These are phyloP conservation scores for Effrenium voratum DNA, from an alignment of 73 alveolate genomes.

Conservation along the genomic window DNA sequence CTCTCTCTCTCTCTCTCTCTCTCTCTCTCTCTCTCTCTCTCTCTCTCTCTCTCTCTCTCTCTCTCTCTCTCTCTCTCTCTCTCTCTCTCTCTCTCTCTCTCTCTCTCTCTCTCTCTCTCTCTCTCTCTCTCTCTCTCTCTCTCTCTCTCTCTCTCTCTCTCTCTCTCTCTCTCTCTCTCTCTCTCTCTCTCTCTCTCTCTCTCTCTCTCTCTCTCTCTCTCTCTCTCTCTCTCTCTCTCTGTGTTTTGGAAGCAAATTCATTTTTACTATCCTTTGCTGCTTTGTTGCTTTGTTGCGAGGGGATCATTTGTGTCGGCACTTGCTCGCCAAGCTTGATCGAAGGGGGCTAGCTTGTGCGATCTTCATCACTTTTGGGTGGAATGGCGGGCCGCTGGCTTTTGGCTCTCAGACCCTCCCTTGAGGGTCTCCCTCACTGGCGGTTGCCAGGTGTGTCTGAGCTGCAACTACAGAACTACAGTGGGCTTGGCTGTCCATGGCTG, in stretches of 20 bases:
- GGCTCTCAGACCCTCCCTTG: background rate
- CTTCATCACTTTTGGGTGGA: background rate
- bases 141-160: background rate
- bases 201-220: background rate
- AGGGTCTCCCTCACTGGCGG: background rate
- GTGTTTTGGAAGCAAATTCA: background rate
- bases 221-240: background rate
- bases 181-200: slow-evolving; percentile 17
- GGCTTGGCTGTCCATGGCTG: too few species aligned
- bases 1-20: slow-evolving; percentile 11
- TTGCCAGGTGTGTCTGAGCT: too few species aligned
- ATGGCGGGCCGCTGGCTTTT: background rate
- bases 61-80: background rate
- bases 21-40: slow-evolving; percentile 11
- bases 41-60: slow-evolving; percentile 20
- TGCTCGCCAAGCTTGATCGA: background rate
- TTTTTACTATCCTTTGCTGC: background rate
- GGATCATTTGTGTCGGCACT: background rate
- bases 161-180: background rate
- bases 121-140: background rate
- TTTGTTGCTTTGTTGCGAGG: too few species aligned
- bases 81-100: background rate
- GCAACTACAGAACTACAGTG: too few species aligned
- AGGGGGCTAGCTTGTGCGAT: background rate
- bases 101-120: slow-evolving; percentile 1